Evolutionary conservation across 305 asterid genomes (phyloP), one percentile per base, ranked within the genome.

Genomic region (Rubia tinctorum): DNA sequence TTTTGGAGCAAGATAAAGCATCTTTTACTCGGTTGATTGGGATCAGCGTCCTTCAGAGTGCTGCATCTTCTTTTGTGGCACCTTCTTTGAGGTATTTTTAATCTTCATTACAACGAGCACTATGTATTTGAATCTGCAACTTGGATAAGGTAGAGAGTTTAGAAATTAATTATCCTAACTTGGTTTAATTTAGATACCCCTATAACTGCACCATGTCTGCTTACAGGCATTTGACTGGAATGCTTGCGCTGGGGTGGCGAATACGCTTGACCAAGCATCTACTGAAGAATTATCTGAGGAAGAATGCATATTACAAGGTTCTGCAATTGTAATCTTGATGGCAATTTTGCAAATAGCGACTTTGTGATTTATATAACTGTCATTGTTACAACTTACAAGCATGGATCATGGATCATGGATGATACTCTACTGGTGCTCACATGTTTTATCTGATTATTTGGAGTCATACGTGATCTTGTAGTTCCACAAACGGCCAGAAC

Each of bases 241-340:
- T 85, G 85, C 93, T 95, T 80, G 99, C 99, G 34, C 96, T 95
- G 83, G 99, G 97, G 82, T 95, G 99, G 99, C 92, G 98, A 76
- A 95, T 92, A 82, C 94, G 99, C 73, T 84, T 95, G 79, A 92
- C 99, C 77, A 88, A 87, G 83, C 97, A 95, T 86, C 82, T 95
- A 60, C 88, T 92, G 44, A 89, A 81, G 77, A 89, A 86, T 80
- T 95, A 92, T 85, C 82, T 95, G 73, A 87, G 91, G 80, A 95
- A 83, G 67, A 95, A 89, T 69, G 99, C 97, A 71, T 95, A 90
- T 78, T 95, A 95, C 80, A 92, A 95, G 97, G 99, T 95, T 84
- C 34, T 23, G 44, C 44, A 18, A 17, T 65, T 65, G 62, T 13
- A 40, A 42, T 43, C 20, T 64, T 27, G 6, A 59, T 2, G 59